Evolutionary conservation across 2,329 filamentous ascomycete species (phyloP).

Genomic region (Didymellaceae sp.): DNA sequence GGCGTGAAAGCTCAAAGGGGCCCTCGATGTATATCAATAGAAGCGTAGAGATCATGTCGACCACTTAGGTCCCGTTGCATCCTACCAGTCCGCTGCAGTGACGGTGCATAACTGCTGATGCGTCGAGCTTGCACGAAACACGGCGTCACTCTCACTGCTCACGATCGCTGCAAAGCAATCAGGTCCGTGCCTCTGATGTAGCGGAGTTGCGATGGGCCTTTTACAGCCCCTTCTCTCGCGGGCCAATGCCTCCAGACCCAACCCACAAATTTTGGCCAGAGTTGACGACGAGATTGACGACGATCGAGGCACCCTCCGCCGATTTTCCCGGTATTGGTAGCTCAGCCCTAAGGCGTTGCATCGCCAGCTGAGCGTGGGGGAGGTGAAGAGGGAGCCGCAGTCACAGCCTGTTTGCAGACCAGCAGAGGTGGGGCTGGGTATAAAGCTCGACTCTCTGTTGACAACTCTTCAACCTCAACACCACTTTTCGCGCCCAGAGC

Average conservation of each 20-base stretch:
- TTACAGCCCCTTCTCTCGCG: not conserved
- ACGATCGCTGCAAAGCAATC: not conserved
- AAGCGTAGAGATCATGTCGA: not conserved
- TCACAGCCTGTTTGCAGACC: not conserved
- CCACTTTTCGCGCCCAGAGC: too few species aligned
- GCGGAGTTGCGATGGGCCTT: conserved; percentile 1
- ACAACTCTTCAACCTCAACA: conserved; percentile 17
- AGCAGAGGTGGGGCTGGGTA: conserved; percentile 9
- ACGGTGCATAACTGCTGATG: not conserved
- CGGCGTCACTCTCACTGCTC: not conserved
- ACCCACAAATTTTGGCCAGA: not conserved
- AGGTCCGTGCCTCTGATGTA: conserved; percentile 4
- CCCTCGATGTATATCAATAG: too few species aligned
- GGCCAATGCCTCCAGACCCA: not conserved
- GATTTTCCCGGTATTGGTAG: conserved; percentile 14
- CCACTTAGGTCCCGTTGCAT: not conserved
- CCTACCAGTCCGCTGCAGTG: not conserved
- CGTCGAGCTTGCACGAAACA: not conserved
- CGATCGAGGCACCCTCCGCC: conserved; percentile 6
- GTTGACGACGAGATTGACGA: not conserved
- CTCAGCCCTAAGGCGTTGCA: conserved; percentile 5
- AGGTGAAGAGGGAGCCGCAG: conserved; percentile 12
- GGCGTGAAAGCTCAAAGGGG: too few species aligned
- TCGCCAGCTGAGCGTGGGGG: not conserved
- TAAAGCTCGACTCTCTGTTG: conserved; percentile 1